Percentiles rank a stretch among this genome's conserved stretches.
Conservation (phyloP, 139 green algal genomes). For the Auxenochlorella pyrenoidosa region DNA sequence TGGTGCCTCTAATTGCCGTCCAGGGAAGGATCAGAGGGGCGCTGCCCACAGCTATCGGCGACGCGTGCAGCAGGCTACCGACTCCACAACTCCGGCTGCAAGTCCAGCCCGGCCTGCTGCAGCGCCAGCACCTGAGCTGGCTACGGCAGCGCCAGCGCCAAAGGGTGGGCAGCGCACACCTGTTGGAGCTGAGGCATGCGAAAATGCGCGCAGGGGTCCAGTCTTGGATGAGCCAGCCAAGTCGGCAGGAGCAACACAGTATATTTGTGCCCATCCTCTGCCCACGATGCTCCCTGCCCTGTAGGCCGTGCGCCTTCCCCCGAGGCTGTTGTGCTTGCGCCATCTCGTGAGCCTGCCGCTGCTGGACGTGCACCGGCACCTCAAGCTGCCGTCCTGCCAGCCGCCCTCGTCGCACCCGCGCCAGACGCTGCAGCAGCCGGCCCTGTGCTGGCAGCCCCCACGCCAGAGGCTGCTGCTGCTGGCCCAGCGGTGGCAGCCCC, state of each 20-base stretch:
- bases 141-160: too few relatives aligned
- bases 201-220: neutral
- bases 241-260: too few relatives aligned
- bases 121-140: neutral
- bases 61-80: neutral
- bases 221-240: neutral
- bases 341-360: neutral
- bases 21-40: too few relatives aligned
- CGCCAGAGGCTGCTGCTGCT: neutral
- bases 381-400: neutral
- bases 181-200: too few relatives aligned
- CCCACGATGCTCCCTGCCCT: neutral
- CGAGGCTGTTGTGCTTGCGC: neutral
- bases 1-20: too few relatives aligned
- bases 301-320: neutral
- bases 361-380: neutral
- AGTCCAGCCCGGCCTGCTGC: neutral
- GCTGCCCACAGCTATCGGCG: neutral
- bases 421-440: neutral
- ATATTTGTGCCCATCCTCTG: too few relatives aligned
- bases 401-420: neutral
- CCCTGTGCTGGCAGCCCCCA: neutral
- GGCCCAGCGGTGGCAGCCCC: too few relatives aligned
- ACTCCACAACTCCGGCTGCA: neutral
- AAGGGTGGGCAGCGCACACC: neutral